Percentiles rank a stretch among this genome's conserved stretches.
These are phyloP conservation scores for Xylaria hypoxylon DNA, from an alignment of 2,329 filamentous ascomycete genomes.

Conservation along the genomic window DNA sequence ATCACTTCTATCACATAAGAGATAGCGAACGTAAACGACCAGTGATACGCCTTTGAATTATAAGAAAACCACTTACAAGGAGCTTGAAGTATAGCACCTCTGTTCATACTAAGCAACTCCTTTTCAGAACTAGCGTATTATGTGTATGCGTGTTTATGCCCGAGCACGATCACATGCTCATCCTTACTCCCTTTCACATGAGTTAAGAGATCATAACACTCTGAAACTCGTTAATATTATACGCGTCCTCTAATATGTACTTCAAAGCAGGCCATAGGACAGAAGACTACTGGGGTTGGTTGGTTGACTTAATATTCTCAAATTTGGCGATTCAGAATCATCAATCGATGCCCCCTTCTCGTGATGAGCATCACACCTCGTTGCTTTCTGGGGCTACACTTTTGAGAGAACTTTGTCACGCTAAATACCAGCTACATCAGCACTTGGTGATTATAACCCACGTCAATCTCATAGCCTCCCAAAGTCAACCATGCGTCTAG, in stretches of 20 bases:
- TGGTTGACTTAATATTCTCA: not conserved
- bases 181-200: not conserved
- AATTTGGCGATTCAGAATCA: not conserved
- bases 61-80: not conserved
- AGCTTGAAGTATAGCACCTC: not conserved
- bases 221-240: not conserved
- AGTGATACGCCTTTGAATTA: not conserved
- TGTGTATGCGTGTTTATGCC: not conserved
- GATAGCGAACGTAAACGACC: not conserved
- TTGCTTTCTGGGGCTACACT: not conserved
- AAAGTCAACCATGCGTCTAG: not conserved
- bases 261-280: not conserved
- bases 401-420: not conserved
- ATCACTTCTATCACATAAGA: not conserved
- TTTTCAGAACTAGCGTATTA: not conserved
- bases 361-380: not conserved
- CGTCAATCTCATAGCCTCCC: not conserved
- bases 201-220: not conserved
- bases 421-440: not conserved
- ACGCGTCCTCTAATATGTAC: not conserved
- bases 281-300: not conserved
- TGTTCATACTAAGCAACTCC: too few relatives aligned
- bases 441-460: not conserved
- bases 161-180: not conserved
- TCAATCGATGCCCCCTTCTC: not conserved